Evolutionary conservation across 441 rosid genomes (phyloP).

Genomic region (Brassica balearica): DNA sequence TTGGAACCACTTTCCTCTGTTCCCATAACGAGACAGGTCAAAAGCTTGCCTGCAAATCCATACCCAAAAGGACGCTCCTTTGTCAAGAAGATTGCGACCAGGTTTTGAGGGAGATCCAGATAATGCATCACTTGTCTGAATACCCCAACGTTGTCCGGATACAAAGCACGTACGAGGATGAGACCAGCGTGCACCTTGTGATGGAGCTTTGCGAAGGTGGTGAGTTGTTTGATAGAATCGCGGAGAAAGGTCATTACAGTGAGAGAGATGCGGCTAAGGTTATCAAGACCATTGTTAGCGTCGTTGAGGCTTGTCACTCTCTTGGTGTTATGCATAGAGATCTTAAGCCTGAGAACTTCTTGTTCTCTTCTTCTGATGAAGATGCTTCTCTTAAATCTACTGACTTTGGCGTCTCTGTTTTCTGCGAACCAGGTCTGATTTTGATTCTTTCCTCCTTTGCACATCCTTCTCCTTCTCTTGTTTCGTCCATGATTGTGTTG

Average conservation of each 20-base stretch:
- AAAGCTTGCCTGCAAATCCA: constrained; percentile 77
- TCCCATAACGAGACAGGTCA: constrained; percentile 58
- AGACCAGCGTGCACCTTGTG: constrained; percentile 73
- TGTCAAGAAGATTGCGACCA: constrained; percentile 60
- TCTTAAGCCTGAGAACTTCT: constrained; percentile 92
- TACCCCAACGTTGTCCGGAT: constrained; percentile 73
- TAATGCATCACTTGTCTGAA: constrained; percentile 61
- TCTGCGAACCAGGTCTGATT: constrained; percentile 77
- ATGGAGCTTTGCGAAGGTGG: constrained; percentile 94
- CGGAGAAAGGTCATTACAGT: constrained; percentile 79
- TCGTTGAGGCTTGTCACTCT: constrained; percentile 85
- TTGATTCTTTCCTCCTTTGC: neutral
- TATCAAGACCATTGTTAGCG: constrained; percentile 76
- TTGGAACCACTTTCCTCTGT: constrained; percentile 79
- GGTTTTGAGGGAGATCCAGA: constrained; percentile 42
- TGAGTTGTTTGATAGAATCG: constrained; percentile 82
- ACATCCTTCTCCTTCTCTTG: neutral
- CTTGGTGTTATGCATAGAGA: constrained; percentile 91
- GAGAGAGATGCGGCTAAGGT: constrained; percentile 84
- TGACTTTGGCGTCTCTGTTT: constrained; percentile 87
- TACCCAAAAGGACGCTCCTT: constrained; percentile 73
- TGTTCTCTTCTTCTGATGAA: constrained; percentile 68
- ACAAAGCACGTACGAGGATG: constrained; percentile 76
- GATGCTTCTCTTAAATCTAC: constrained; percentile 80
- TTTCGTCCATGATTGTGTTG: constrained; percentile 19